These are phyloP conservation scores for Diatrype stigma DNA, from an alignment of 2,329 filamentous ascomycete species.

Conservation along the genomic window DNA sequence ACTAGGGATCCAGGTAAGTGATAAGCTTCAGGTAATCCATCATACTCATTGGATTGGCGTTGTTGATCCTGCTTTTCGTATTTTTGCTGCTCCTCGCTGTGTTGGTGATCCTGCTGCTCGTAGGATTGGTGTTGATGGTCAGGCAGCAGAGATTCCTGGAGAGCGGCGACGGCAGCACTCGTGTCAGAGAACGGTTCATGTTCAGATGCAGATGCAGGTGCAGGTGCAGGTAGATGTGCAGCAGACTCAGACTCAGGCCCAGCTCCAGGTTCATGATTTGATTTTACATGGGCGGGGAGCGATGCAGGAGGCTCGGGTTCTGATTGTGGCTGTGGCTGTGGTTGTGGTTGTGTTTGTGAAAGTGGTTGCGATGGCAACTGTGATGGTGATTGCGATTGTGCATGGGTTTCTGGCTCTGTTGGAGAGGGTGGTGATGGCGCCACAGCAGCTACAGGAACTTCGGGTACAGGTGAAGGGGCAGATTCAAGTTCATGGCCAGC, in stretches of 20 bases:
- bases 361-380: neutral
- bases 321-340: neutral
- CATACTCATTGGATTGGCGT: neutral
- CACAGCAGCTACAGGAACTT: neutral
- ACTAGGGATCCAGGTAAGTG: conserved; percentile 6
- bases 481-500: neutral
- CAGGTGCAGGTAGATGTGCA: neutral
- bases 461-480: neutral
- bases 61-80: neutral
- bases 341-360: neutral
- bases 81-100: neutral
- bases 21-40: neutral
- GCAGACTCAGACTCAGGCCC: neutral
- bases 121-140: neutral
- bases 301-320: neutral
- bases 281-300: no score
- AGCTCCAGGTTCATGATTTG: neutral
- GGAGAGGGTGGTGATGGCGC: no score
- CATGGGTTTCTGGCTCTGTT: no score
- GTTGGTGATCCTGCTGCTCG: neutral
- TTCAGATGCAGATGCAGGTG: neutral
- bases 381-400: neutral
- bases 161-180: neutral
- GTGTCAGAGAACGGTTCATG: neutral
- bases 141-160: neutral